These are phyloP conservation scores for Naganishia kalamii DNA, from an alignment of 768 basidiomycete genomes.

Conservation along the genomic window DNA sequence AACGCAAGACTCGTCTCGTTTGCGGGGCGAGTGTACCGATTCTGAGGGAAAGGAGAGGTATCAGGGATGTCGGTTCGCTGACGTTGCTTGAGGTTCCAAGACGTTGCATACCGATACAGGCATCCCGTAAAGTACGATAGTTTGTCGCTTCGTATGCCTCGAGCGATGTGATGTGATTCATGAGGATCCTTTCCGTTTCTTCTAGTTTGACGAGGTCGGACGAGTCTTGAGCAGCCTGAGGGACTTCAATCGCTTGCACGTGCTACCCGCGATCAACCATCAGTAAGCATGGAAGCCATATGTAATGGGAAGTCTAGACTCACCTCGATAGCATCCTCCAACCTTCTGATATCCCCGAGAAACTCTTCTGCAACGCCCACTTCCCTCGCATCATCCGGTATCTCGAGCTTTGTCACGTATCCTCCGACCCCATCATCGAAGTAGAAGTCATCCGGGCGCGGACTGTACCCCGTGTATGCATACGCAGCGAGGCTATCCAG, in stretches of 20 bases:
- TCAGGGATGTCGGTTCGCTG: background rate
- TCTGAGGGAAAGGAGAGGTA: background rate
- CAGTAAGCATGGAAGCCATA: background rate
- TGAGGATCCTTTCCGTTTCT: background rate
- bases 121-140: slow-evolving; percentile 7
- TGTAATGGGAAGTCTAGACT: background rate
- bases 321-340: background rate
- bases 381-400: background rate
- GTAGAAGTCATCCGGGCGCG: slow-evolving; percentile 6
- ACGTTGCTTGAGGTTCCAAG: background rate
- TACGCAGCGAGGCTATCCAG: background rate
- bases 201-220: background rate
- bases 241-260: background rate
- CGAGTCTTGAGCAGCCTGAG: background rate
- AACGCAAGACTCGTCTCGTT: background rate
- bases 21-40: background rate
- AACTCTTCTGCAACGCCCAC: background rate
- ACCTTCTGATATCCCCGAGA: background rate
- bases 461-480: background rate
- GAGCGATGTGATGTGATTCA: background rate
- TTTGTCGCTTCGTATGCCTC: background rate
- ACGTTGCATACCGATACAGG: slow-evolving; percentile 1
- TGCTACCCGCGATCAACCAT: background rate
- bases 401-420: background rate
- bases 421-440: slow-evolving; percentile 3